Conservation (phyloP, 2,329 filamentous ascomycete species). For the Pseudocercospora fijiensis region DNA sequence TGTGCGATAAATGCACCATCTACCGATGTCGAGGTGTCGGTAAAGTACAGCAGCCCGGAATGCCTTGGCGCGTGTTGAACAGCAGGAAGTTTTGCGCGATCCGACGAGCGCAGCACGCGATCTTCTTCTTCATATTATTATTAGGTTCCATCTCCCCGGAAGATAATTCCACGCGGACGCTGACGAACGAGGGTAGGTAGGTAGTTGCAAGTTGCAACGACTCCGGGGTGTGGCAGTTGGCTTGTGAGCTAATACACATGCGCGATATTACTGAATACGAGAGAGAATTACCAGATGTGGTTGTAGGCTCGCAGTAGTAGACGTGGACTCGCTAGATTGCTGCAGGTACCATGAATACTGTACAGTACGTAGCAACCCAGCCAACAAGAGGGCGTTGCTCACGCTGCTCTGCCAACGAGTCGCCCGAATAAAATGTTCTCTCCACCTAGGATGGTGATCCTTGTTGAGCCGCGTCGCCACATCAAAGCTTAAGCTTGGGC, state of each 20-base stretch:
- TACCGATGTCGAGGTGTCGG: background rate
- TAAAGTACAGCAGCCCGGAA: background rate
- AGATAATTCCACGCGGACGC: background rate
- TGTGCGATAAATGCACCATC: background rate
- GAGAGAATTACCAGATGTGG: conserved; percentile 11
- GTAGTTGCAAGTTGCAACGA: background rate
- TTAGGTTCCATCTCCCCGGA: too few relatives aligned
- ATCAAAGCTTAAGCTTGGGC: background rate
- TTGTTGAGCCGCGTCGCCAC: background rate
- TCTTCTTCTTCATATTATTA: too few relatives aligned
- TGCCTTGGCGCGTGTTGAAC: too few relatives aligned
- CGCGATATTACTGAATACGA: conserved; percentile 19
- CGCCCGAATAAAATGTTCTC: background rate
- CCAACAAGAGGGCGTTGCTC: background rate
- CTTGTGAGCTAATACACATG: conserved; percentile 11
- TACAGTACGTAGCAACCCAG: background rate
- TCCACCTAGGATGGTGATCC: background rate
- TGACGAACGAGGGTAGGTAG: background rate
- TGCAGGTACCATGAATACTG: conserved; percentile 19
- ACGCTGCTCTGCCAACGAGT: conserved; percentile 14
- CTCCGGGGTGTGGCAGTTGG: conserved; percentile 8
- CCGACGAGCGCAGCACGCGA: background rate
- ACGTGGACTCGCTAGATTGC: conserved; percentile 5
- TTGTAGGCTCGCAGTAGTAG: conserved; percentile 5
- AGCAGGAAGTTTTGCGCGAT: too few relatives aligned